phyloP scores from a whole-genome alignment of 2,329 filamentous ascomycete species.

The Pseudogymnoascus sp. region DNA sequence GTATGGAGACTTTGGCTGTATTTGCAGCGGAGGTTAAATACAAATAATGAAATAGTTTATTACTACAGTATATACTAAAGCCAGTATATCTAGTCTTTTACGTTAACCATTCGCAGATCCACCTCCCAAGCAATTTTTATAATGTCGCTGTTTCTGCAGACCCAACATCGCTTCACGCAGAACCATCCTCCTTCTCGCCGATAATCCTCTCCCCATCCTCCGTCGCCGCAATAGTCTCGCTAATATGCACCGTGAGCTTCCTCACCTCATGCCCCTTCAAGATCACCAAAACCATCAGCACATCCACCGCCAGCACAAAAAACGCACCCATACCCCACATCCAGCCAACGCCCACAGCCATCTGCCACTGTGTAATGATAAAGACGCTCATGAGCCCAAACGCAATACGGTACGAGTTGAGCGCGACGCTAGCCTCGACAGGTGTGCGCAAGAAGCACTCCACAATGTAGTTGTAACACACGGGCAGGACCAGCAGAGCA shows the following conservation, averaged over 20 bases:
- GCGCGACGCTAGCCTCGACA: constrained; percentile 32
- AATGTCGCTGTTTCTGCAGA: background rate
- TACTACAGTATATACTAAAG: background rate
- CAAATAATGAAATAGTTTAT: background rate
- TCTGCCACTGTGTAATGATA: constrained; percentile 36
- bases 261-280: constrained; percentile 27
- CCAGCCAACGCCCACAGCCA: constrained; percentile 34
- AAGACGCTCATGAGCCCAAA: constrained; percentile 37
- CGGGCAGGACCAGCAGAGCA: constrained; percentile 29
- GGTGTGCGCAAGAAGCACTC: constrained; percentile 34
- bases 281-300: constrained; percentile 27
- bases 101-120: background rate
- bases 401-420: constrained; percentile 33
- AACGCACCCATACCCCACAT: constrained; percentile 39
- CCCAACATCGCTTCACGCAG: background rate
- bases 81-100: background rate
- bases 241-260: constrained; percentile 14
- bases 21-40: background rate
- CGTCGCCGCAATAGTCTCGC: constrained; percentile 18
- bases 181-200: background rate
- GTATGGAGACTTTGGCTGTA: no score
- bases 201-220: constrained; percentile 27
- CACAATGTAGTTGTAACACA: constrained; percentile 24
- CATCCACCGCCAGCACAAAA: constrained; percentile 28
- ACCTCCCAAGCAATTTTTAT: background rate